Conservation (phyloP, 495 filamentous ascomycete genomes). For the Penicillium coffeae region DNA sequence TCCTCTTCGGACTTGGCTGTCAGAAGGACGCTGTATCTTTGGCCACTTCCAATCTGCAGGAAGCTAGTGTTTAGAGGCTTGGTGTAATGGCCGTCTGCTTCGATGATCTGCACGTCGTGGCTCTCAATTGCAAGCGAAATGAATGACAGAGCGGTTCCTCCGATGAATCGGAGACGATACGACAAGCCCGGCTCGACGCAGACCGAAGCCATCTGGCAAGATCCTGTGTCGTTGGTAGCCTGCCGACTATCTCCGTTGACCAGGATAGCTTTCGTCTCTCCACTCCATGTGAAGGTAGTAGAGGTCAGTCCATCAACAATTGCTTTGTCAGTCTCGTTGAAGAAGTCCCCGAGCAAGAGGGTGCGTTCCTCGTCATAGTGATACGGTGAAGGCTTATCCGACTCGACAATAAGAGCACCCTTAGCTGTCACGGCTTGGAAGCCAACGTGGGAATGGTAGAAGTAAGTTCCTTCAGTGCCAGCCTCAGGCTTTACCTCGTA, state of each 20-base stretch:
- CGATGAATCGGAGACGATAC: constrained; percentile 56
- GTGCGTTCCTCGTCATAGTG: constrained; percentile 55
- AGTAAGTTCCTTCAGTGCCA: constrained; percentile 53
- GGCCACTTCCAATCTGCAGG: constrained; percentile 53
- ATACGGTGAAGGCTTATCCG: constrained; percentile 34
- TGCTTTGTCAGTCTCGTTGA: constrained; percentile 37
- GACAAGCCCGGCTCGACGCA: constrained; percentile 53
- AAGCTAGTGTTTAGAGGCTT: constrained; percentile 40
- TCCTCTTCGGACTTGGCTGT: constrained; percentile 37
- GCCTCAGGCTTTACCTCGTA: constrained; percentile 50
- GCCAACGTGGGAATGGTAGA: constrained; percentile 58
- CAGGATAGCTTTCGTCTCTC: constrained; percentile 45
- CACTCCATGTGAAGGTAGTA: constrained; percentile 9
- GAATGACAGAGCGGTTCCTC: constrained; percentile 49
- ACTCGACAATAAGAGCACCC: constrained; percentile 54
- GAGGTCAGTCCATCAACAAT: constrained; percentile 37
- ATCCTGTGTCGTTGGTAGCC: constrained; percentile 31
- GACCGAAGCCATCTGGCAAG: constrained; percentile 46
- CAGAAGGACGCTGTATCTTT: constrained; percentile 54
- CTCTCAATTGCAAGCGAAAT: constrained; percentile 47
- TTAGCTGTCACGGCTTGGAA: constrained; percentile 52
- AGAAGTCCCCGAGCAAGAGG: constrained; percentile 50
- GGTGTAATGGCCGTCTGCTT: constrained; percentile 56
- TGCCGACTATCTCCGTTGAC: constrained; percentile 41
- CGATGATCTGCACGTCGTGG: constrained; percentile 50